A percentile compares a stretch with the other conserved stretches of the same genome.
These are phyloP conservation scores for Picea glauca DNA, from an alignment of 75 land plant genomes.

Conservation along the genomic window DNA sequence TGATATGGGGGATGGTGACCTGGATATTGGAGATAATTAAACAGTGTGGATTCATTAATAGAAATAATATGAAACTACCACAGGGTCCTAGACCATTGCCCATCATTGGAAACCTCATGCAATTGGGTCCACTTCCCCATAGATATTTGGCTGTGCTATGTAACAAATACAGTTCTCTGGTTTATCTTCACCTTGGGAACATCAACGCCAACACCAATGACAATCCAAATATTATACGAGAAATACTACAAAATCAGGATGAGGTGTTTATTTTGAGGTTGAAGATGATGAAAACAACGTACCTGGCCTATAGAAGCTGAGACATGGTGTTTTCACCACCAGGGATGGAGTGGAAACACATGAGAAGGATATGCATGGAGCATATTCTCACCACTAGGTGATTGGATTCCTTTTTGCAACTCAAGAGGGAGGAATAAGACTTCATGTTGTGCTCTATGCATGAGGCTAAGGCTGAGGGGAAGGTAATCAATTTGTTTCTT, in stretches of 20 bases:
- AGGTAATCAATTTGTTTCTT: slow-evolving; percentile 22
- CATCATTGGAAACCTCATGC: slow-evolving; percentile 79
- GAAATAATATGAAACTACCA: slow-evolving; percentile 28
- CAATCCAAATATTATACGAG: slow-evolving; percentile 62
- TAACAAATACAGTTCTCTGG: slow-evolving; percentile 64
- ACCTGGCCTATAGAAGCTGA: slow-evolving; percentile 62
- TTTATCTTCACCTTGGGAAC: slow-evolving; percentile 70
- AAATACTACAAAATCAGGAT: slow-evolving; percentile 69
- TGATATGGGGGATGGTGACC: no score
- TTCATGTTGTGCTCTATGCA: slow-evolving; percentile 47
- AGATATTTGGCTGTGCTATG: slow-evolving; percentile 3
- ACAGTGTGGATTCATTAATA: no score
- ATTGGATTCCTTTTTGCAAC: slow-evolving; percentile 51
- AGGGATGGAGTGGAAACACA: slow-evolving; percentile 77
- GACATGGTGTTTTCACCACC: slow-evolving; percentile 83
- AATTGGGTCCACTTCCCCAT: slow-evolving; percentile 71
- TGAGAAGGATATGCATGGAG: slow-evolving; percentile 89
- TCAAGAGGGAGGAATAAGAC: slow-evolving; percentile 62
- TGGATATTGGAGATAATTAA: no score
- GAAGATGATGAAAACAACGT: slow-evolving; percentile 44
- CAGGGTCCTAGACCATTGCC: slow-evolving; percentile 87
- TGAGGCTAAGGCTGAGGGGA: not conserved
- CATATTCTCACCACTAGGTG: slow-evolving; percentile 75
- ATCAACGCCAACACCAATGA: slow-evolving; percentile 68
- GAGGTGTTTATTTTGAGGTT: slow-evolving; percentile 79